phyloP scores from a whole-genome alignment of 2,329 filamentous ascomycete genomes.

The Penicillium griseofulvum region DNA sequence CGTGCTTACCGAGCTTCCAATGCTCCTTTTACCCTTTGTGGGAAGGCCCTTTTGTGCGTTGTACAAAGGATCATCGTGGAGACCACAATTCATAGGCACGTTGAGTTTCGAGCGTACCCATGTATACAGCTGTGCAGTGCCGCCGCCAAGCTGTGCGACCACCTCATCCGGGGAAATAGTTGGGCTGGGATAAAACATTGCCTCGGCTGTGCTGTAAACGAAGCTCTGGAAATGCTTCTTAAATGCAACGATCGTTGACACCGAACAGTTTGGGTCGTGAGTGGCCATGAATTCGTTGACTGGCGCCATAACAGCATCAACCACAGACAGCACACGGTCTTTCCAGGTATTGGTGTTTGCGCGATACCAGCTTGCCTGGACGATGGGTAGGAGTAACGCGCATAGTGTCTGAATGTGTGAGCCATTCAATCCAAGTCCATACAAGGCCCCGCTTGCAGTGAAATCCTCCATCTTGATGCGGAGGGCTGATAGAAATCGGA shows the following conservation, averaged over 20 bases:
- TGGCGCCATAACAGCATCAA: slow-evolving; percentile 6
- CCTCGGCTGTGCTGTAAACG: slow-evolving; percentile 4
- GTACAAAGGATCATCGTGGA: slow-evolving; percentile 15
- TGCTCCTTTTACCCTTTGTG: slow-evolving; percentile 8
- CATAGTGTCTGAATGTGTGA: slow-evolving; percentile 2
- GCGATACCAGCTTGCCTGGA: slow-evolving; percentile 12
- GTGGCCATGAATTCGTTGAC: slow-evolving; percentile 9
- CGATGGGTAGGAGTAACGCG: slow-evolving; percentile 1
- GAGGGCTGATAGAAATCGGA: slow-evolving; percentile 13
- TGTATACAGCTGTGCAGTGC: slow-evolving; percentile 10
- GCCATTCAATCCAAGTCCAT: slow-evolving; percentile 6
- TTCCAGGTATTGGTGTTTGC: slow-evolving; percentile 16
- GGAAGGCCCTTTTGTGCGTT: slow-evolving; percentile 11
- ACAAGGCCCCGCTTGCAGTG: slow-evolving; percentile 3
- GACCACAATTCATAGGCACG: slow-evolving; percentile 10
- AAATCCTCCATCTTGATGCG: slow-evolving; percentile 3
- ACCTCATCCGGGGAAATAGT: slow-evolving; percentile 8
- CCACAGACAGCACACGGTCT: slow-evolving; percentile 10
- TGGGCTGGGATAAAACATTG: slow-evolving; percentile 8
- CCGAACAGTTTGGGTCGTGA: slow-evolving; percentile 5
- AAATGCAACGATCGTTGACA: slow-evolving; percentile 3
- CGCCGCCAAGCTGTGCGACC: slow-evolving; percentile 4
- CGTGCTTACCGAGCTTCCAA: slow-evolving; percentile 12
- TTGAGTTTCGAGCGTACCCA: slow-evolving; percentile 13
- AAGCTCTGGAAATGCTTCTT: slow-evolving; percentile 4